A percentile compares a stretch with the other conserved stretches of the same genome.
These are phyloP conservation scores for Aspergillus sp. DNA, from an alignment of 2,329 filamentous ascomycete genomes.

Conservation along the genomic window DNA sequence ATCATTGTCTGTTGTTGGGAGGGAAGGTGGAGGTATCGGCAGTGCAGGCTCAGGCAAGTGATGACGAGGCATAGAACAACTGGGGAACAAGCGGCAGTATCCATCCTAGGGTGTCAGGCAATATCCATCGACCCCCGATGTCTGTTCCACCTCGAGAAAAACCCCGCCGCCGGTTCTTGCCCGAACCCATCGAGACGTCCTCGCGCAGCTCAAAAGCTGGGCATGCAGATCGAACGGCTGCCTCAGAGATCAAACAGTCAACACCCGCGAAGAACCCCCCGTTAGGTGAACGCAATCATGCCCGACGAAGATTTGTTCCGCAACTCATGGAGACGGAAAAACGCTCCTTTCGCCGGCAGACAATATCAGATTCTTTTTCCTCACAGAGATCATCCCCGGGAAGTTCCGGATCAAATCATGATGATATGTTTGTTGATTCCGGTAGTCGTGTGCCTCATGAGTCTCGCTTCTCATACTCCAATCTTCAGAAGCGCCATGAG, in stretches of 20 bases:
- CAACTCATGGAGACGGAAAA: conserved; percentile 32
- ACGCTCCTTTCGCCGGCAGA: conserved; percentile 27
- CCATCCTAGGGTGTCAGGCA: background rate
- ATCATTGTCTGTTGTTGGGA: no score
- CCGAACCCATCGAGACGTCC: conserved; percentile 45
- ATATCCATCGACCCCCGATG: background rate
- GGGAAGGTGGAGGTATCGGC: no score
- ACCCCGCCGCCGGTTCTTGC: conserved; percentile 33
- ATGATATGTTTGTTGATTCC: background rate
- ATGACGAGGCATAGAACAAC: no score
- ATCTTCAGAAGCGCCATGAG: conserved; percentile 38
- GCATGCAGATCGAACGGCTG: background rate
- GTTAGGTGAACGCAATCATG: conserved; percentile 12
- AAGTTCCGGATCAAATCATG: background rate
- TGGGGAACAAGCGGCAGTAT: background rate
- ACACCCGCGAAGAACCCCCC: conserved; percentile 10
- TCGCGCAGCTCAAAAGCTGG: conserved; percentile 38
- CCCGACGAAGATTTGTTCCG: conserved; percentile 28
- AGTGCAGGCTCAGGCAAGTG: no score
- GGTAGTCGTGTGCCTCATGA: conserved; percentile 22
- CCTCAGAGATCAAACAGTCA: background rate
- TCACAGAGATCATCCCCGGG: conserved; percentile 29
- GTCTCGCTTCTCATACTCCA: conserved; percentile 47
- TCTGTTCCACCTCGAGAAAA: background rate
- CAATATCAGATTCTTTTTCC: conserved; percentile 31